Percentiles rank a stretch among this genome's conserved stretches.
Evolutionary conservation across 495 filamentous ascomycete species (phyloP).

Genomic region (Podospora australis): DNA sequence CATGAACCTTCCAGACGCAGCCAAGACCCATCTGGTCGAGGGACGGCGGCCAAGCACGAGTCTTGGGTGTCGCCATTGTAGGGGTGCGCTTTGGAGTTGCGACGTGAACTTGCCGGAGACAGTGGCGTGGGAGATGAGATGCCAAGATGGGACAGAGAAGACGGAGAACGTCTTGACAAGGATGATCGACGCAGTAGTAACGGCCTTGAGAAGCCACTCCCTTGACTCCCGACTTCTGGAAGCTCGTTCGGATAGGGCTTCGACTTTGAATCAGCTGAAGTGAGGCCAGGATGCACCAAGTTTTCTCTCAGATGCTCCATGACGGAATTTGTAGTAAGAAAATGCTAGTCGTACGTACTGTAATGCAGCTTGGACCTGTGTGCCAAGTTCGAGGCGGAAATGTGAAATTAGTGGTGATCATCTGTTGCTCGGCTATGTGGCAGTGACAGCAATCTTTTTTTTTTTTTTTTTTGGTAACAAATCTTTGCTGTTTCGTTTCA

Average conservation of each 20-base stretch:
- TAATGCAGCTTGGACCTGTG: not conserved
- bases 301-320: not conserved
- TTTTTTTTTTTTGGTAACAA: no score
- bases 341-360: not conserved
- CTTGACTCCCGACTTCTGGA: not conserved
- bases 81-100: not conserved
- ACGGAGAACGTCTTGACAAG: not conserved
- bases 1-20: not conserved
- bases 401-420: not conserved
- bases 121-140: not conserved
- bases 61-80: not conserved
- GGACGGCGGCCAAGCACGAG: not conserved
- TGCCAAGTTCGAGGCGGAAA: not conserved
- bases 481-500: no score
- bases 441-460: no score
- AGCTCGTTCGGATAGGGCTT: not conserved
- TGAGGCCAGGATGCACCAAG: not conserved
- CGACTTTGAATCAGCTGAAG: no score
- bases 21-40: not conserved
- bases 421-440: no score
- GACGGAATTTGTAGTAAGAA: not conserved
- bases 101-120: no score
- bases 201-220: not conserved
- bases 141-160: not conserved
- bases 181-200: not conserved